These are phyloP conservation scores for Anthoceros angustus DNA, from an alignment of 225 moss, liverwort and hornwort species.

Conservation along the genomic window DNA sequence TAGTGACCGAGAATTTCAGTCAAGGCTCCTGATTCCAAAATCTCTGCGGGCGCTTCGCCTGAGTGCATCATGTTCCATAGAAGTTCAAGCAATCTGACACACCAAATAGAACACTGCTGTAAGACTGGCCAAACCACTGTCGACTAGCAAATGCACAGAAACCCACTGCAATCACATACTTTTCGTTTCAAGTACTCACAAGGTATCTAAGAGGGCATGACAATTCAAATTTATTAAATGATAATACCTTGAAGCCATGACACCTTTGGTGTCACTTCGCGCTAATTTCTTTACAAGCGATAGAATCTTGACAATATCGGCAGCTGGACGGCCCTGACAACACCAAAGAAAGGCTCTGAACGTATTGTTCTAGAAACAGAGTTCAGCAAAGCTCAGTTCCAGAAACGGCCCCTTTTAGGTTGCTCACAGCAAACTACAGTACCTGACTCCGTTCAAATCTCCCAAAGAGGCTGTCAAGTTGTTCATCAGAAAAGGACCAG, in stretches of 20 bases:
- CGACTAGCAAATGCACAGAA: neutral
- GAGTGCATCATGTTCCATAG: slow-evolving; percentile 1
- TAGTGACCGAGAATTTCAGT: neutral
- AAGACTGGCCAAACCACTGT: neutral
- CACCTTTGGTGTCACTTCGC: neutral
- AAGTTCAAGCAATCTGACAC: neutral
- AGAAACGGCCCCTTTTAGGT: no score
- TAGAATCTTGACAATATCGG: slow-evolving; percentile 6
- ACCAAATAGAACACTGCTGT: no score
- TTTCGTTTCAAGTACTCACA: neutral
- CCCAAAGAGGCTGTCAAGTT: slow-evolving; percentile 2
- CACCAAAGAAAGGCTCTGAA: neutral
- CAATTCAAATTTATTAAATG: neutral
- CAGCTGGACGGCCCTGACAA: slow-evolving; percentile 5
- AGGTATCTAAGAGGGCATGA: neutral
- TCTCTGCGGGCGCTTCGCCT: neutral
- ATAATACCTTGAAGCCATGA: neutral
- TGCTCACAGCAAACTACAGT: neutral
- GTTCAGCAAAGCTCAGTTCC: no score
- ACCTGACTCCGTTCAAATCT: slow-evolving; percentile 2
- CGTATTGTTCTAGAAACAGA: neutral
- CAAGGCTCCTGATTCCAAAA: neutral
- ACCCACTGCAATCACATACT: neutral
- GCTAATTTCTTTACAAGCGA: slow-evolving; percentile 3
- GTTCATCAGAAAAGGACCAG: slow-evolving; percentile 7